Base-by-base conservation (phyloP, 768 basidiomycete genomes). In the Tricholoma bakamatsutake region DNA sequence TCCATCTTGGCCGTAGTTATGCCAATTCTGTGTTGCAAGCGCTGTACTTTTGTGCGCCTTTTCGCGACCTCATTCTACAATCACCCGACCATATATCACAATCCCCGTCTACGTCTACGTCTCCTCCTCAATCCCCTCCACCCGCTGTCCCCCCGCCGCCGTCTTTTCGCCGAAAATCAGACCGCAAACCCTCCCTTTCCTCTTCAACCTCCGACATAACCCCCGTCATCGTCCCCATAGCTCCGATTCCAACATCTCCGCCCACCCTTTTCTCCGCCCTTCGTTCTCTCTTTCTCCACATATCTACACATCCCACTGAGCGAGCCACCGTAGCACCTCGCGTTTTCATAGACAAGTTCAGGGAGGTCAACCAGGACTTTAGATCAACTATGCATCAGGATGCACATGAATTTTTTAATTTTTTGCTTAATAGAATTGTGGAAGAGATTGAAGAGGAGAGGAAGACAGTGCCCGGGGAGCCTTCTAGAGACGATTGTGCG, bases 1-100 rank as follows among this genome's bases (percentile, higher is more conserved):
- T n/a, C n/a, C n/a, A n/a, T n/a, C n/a, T n/a, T n/a, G 21, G 21
- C 21, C 21, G 21, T 24, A 94, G 94, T 74, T 99, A 99, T 71
- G 94, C 90, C 75, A 99, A 98, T 72, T 97, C 96, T n/a, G 93
- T 99, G 21, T 80, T 99, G 13, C 96, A 99, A 70, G 87, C 97
- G 0, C 82, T 98, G 54, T 99, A 98, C 75, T 96, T 95, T 69
- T 98, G 94, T 68, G 74, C 82, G 21, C 95, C 96, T 1, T 98
- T 99, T 68, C 82, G 95, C 50, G 88, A 95, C 50, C 89, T 97
- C 55, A 78, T 98, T 62, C 73, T 88, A n/a, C 90, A 87, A 62
- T 76, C 79, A 57, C 64, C 74, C 52, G 88, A 84, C 71, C 72
- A 72, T 75, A 69, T 56, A 74, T 68, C 70, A 15, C 57, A 28